Evolutionary conservation across 352 stramenopile species (phyloP).

Genomic region (Pythium scleroteichum): DNA sequence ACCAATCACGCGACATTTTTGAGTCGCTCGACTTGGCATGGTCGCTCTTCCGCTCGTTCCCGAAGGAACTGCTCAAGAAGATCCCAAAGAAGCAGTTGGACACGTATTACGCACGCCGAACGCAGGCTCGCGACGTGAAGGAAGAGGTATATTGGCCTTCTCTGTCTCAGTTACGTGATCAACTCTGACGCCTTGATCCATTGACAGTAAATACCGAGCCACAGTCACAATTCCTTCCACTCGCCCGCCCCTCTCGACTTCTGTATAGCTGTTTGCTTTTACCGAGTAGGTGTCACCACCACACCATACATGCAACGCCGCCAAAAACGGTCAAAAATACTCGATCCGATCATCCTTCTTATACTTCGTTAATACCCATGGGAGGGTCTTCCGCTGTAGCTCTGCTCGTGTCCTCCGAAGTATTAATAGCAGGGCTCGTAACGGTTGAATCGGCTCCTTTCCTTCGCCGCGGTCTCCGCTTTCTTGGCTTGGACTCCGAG

Average conservation of each 20-base stretch:
- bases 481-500: slow-evolving; percentile 19
- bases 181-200: neutral
- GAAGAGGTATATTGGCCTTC: slow-evolving; percentile 51
- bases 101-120: slow-evolving; percentile 95
- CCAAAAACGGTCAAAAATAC: slow-evolving; percentile 4
- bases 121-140: slow-evolving; percentile 82
- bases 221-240: neutral
- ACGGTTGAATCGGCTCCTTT: neutral
- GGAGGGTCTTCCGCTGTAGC: neutral
- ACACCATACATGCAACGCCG: neutral
- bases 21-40: slow-evolving; percentile 98
- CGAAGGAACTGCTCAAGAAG: slow-evolving; percentile 99
- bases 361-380: slow-evolving; percentile 11
- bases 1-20: slow-evolving; percentile 98
- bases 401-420: neutral
- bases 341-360: neutral
- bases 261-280: slow-evolving; percentile 26
- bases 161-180: neutral
- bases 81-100: slow-evolving; percentile 99
- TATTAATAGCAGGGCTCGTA: neutral
- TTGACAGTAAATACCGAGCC: slow-evolving; percentile 6
- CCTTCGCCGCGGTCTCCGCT: slow-evolving; percentile 21
- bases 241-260: slow-evolving; percentile 6
- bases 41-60: slow-evolving; percentile 98
- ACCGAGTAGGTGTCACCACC: neutral